Conservation (phyloP, 2,329 filamentous ascomycete genomes). For the Sclerotiophoma versabilis region DNA sequence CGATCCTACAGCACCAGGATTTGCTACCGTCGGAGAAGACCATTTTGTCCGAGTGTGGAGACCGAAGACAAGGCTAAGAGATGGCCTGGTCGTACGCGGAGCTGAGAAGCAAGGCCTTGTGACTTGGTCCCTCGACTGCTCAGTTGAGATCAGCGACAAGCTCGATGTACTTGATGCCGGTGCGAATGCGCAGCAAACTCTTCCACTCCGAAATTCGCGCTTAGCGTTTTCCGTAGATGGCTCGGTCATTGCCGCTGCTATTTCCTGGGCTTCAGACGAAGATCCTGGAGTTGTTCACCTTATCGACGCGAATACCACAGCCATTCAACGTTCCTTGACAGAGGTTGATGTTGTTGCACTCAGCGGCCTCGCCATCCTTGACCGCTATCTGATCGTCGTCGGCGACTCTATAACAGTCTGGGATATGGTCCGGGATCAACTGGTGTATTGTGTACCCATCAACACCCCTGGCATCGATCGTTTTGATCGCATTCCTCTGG, state of each 20-base stretch:
- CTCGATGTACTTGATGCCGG: constrained; percentile 37
- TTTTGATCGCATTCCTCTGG: constrained; percentile 50
- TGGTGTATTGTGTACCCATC: constrained; percentile 71
- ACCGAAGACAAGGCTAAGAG: constrained; percentile 71
- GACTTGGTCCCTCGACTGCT: constrained; percentile 76
- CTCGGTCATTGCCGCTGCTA: constrained; percentile 44
- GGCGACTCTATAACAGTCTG: constrained; percentile 79
- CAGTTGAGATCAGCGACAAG: constrained; percentile 54
- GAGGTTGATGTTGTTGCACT: constrained; percentile 71
- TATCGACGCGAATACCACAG: constrained; percentile 74
- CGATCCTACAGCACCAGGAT: constrained; percentile 72
- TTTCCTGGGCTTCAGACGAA: constrained; percentile 44
- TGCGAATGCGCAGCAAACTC: constrained; percentile 28
- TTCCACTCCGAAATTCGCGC: constrained; percentile 63
- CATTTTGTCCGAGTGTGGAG: constrained; percentile 80
- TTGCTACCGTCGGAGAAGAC: constrained; percentile 87
- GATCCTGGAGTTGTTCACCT: constrained; percentile 73
- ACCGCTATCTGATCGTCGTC: constrained; percentile 76
- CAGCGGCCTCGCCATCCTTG: constrained; percentile 73
- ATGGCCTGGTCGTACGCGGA: constrained; percentile 70
- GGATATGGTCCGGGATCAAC: constrained; percentile 80
- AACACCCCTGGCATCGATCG: constrained; percentile 43
- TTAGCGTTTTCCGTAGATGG: constrained; percentile 71
- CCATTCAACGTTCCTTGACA: constrained; percentile 70
- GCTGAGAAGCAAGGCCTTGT: constrained; percentile 61